phyloP scores from a whole-genome alignment of 345 rosid species.

The Gossypium bickii region DNA sequence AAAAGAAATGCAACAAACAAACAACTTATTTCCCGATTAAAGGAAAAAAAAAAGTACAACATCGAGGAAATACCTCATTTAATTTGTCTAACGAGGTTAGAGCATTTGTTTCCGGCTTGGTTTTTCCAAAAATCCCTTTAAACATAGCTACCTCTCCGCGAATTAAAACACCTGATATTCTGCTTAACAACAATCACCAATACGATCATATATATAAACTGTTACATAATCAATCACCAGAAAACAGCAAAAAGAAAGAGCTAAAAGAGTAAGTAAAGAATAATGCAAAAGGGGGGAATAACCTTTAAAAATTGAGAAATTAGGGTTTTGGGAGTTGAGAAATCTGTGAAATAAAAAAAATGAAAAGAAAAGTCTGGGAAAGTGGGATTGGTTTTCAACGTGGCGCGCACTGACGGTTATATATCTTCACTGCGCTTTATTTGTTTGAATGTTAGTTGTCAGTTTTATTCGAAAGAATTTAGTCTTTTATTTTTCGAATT shows the following conservation, averaged over 20 bases:
- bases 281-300: too few relatives aligned
- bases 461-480: too few relatives aligned
- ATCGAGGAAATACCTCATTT: conserved; percentile 36
- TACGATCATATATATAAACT: conserved; percentile 4
- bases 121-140: conserved; percentile 75
- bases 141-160: conserved; percentile 50
- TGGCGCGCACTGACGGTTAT: too few relatives aligned
- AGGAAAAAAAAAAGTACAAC: too few relatives aligned
- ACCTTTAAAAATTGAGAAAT: conserved; percentile 6
- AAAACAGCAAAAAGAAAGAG: neutral
- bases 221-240: conserved; percentile 4
- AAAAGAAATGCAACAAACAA: neutral
- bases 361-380: neutral
- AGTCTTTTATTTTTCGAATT: too few relatives aligned
- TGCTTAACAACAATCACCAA: conserved; percentile 14
- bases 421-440: too few relatives aligned
- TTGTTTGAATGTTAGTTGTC: too few relatives aligned
- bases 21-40: neutral
- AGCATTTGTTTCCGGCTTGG: conserved; percentile 77
- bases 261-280: neutral
- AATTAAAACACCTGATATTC: conserved; percentile 31
- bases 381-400: neutral
- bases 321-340: conserved; percentile 1
- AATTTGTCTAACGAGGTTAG: conserved; percentile 71
- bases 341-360: neutral